Conservation (phyloP, 2,329 filamentous ascomycete species). For the Nothomitra cinnamomea region DNA sequence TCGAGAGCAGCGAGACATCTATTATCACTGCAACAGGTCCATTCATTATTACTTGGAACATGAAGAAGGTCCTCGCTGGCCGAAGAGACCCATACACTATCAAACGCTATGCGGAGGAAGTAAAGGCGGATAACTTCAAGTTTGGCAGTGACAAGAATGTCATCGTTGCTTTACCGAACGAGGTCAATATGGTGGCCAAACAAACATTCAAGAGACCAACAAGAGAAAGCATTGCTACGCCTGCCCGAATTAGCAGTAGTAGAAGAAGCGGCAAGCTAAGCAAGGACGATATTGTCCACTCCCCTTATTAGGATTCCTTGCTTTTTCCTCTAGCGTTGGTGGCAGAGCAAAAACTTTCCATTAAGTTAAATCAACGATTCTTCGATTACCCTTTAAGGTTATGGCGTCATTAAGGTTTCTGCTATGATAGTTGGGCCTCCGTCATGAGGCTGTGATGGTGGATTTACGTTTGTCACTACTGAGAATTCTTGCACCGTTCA, state of each 20-base stretch:
- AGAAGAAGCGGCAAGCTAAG: constrained; percentile 20
- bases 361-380: background rate
- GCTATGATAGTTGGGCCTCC: background rate
- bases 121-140: constrained; percentile 97
- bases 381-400: background rate
- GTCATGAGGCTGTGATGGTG: background rate
- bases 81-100: constrained; percentile 84
- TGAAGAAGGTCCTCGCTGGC: constrained; percentile 74
- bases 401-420: background rate
- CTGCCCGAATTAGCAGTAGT: constrained; percentile 26
- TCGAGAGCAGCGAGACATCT: constrained; percentile 67
- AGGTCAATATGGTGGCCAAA: constrained; percentile 94
- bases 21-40: constrained; percentile 95
- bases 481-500: too few species aligned
- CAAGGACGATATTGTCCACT: constrained; percentile 16
- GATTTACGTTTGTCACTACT: background rate
- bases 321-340: background rate
- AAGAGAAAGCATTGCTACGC: constrained; percentile 71
- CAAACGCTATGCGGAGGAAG: constrained; percentile 87
- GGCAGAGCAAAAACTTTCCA: background rate
- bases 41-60: constrained; percentile 90
- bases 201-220: constrained; percentile 73
- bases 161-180: constrained; percentile 89
- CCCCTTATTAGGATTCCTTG: background rate
- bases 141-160: constrained; percentile 96